phyloP scores from a whole-genome alignment of 2,329 filamentous ascomycete genomes.

The Talaromyces sp. region DNA sequence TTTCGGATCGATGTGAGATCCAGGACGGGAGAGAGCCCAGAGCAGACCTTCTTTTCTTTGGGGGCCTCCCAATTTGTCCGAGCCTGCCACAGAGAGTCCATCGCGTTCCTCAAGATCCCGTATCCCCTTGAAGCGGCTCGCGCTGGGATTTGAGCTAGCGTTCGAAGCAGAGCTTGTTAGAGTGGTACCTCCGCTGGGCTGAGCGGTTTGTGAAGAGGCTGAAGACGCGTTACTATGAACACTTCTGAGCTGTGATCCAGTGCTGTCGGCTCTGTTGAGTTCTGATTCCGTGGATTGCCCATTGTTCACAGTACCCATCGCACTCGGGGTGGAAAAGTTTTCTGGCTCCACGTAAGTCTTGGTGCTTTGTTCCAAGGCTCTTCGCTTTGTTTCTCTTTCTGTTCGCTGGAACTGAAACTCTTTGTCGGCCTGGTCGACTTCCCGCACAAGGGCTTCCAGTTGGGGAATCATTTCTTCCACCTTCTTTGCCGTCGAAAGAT shows the following conservation, averaged over 20 bases:
- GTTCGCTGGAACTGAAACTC: conserved; percentile 92
- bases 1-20: conserved; percentile 90
- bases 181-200: conserved; percentile 18
- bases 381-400: conserved; percentile 92
- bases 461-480: conserved; percentile 84
- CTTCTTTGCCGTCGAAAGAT: conserved; percentile 76
- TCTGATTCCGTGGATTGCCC: conserved; percentile 61
- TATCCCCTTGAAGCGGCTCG: conserved; percentile 77
- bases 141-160: conserved; percentile 19
- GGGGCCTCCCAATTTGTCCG: conserved; percentile 54
- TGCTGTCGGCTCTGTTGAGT: conserved; percentile 67
- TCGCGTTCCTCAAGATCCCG: conserved; percentile 87
- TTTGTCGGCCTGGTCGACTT: conserved; percentile 91
- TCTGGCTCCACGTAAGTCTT: conserved; percentile 67
- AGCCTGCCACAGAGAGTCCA: conserved; percentile 43
- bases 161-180: conserved; percentile 16
- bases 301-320: conserved; percentile 40
- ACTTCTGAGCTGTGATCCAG: conserved; percentile 60
- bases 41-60: conserved; percentile 89
- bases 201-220: conserved; percentile 35
- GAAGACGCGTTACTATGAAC: conserved; percentile 44
- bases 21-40: conserved; percentile 89
- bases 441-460: conserved; percentile 77
- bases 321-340: conserved; percentile 40
- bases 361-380: conserved; percentile 82